Evolutionary conservation across 495 filamentous ascomycete species (phyloP), one percentile per base, ranked within the genome.

Genomic region (Peziza echinospora): DNA sequence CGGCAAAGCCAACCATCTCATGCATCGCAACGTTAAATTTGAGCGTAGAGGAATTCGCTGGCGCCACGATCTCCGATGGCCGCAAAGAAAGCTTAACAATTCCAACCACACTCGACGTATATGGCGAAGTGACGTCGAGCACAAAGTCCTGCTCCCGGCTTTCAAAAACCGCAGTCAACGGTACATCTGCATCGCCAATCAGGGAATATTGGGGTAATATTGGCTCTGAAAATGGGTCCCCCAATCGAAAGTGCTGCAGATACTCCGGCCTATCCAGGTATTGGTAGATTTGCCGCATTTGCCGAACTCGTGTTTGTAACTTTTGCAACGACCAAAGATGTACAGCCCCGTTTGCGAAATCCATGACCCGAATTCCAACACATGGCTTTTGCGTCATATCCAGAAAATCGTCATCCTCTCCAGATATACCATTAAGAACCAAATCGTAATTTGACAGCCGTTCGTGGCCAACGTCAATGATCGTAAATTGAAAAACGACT

Each of bases 11-110:
- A 39, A 87, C 64, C 76, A 99, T 78, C 54, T 96, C 84, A 57
- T 89, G 85, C 85, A 99, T 93, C 43, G 93, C 86, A 21, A 96
- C 84, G 54, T 96, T 99, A 65, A 96, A 99, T 59, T 96, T 96
- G 47, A 99, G 65, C 22, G 82, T 96, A 44, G 82, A 84, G 7
- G 82, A 80, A 23, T 87, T 89, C 21, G 87, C 84, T 58, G 91
- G 80, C 6, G 89, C 87, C 5, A 43, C 21, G 5, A 23, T 23
- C 19, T 82, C 87, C 1, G 87, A 94, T 26, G 89, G 89, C 56
- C 96, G 89, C 8, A 99, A 66, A 2, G 86, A 87, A 40, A 99
- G 64, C 46, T 83, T 79, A 53, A 96, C 76, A 24, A 93, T 82
- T 42, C 89, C 89, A 48, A 96, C 70, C 0, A 80, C 83, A 61